phyloP scores from a whole-genome alignment of 306 rosid species.

The Ormosia semicastrata region DNA sequence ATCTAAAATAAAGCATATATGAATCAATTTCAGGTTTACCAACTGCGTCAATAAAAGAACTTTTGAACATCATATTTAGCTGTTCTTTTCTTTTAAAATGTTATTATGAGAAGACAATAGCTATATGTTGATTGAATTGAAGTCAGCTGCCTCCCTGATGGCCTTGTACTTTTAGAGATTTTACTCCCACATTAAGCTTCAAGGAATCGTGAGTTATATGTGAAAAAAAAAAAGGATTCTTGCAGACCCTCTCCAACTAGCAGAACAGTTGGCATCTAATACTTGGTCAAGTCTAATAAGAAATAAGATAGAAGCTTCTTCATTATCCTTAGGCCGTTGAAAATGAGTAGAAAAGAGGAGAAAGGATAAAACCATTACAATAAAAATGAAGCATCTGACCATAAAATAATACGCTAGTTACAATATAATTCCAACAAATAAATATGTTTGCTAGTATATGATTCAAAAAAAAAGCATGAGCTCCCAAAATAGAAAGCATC shows the following conservation, averaged over 20 bases:
- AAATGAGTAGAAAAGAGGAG: too few species aligned
- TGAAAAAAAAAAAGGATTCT: neutral
- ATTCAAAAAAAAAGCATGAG: too few species aligned
- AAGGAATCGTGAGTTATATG: neutral
- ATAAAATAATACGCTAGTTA: too few species aligned
- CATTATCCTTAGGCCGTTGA: too few species aligned
- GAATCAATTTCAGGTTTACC: slow-evolving; percentile 1
- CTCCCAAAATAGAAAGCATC: too few species aligned
- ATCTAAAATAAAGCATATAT: too few species aligned
- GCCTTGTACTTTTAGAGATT: neutral
- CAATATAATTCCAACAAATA: too few species aligned
- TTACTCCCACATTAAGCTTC: slow-evolving; percentile 1
- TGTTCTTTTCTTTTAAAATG: neutral
- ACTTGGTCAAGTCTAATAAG: neutral
- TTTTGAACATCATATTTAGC: neutral
- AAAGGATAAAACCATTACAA: too few species aligned
- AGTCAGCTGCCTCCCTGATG: neutral
- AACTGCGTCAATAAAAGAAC: neutral
- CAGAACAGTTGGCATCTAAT: neutral
- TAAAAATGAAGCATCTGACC: too few species aligned
- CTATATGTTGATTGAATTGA: neutral
- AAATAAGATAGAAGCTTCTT: too few species aligned
- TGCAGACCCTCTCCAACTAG: neutral
- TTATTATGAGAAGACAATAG: neutral
- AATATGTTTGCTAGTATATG: too few species aligned